phyloP scores from a whole-genome alignment of 176 grass and related monocot genomes.

The Musa acuminata region DNA sequence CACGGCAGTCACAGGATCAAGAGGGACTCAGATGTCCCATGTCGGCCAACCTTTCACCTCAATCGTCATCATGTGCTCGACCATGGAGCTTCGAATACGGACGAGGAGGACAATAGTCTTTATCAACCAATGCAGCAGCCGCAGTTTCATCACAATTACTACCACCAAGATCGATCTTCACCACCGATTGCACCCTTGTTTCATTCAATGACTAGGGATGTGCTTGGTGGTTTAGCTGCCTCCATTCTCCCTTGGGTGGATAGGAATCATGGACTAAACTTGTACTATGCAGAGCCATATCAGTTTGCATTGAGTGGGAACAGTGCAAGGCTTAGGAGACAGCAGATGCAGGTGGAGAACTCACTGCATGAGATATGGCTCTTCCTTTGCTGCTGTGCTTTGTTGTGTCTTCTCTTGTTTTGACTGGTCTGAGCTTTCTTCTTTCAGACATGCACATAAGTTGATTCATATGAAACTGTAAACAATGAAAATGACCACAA shows the following conservation, averaged over 20 bases:
- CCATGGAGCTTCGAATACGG: no score
- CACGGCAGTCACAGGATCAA: not conserved
- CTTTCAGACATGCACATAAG: not conserved
- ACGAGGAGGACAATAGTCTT: no score
- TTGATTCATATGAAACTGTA: not conserved
- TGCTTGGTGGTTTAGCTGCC: conserved; percentile 35
- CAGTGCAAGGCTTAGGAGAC: conserved; percentile 43
- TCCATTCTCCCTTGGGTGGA: conserved; percentile 39
- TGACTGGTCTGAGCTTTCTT: not conserved
- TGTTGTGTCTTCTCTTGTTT: conserved; percentile 71
- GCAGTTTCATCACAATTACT: not conserved
- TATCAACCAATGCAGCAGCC: not conserved
- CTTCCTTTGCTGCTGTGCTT: conserved; percentile 54
- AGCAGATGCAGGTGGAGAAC: conserved; percentile 48
- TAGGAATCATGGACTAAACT: conserved; percentile 18
- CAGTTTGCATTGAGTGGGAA: conserved; percentile 1
- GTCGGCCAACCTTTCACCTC: conserved; percentile 25
- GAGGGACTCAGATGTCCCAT: conserved; percentile 24
- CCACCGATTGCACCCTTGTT: not conserved
- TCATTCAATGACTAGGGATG: conserved; percentile 37
- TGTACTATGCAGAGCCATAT: conserved; percentile 28
- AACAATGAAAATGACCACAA: no score
- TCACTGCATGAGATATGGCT: conserved; percentile 63
- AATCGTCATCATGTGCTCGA: no score
- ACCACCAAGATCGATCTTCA: not conserved